phyloP scores from a whole-genome alignment of 2,329 filamentous ascomycete species.

The Keithomyces neogunnii region DNA sequence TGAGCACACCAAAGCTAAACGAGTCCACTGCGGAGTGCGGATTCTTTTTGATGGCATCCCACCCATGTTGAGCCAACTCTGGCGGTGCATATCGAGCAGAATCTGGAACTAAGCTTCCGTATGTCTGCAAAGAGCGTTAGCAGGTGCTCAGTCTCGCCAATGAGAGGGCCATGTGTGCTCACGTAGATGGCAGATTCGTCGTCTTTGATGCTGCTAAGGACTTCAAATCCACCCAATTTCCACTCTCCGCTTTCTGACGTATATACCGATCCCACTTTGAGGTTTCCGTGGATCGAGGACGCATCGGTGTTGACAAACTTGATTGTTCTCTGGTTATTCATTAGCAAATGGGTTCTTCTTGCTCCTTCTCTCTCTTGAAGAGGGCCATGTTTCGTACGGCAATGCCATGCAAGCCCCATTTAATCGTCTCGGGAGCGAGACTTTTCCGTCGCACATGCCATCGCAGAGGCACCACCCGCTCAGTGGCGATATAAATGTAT shows the following conservation, averaged over 20 bases:
- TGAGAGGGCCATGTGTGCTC: slow-evolving; percentile 6
- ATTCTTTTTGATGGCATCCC: slow-evolving; percentile 80
- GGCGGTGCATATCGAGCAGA: slow-evolving; percentile 77
- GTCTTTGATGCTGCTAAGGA: slow-evolving; percentile 90
- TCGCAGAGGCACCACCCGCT: slow-evolving; percentile 74
- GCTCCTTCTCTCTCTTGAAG: too few species aligned
- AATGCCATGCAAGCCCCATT: slow-evolving; percentile 88
- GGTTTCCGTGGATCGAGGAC: slow-evolving; percentile 78
- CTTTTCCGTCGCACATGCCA: slow-evolving; percentile 90
- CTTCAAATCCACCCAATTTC: slow-evolving; percentile 91
- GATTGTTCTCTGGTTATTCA: slow-evolving; percentile 59
- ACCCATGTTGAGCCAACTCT: slow-evolving; percentile 78
- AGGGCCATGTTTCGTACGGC: slow-evolving; percentile 47
- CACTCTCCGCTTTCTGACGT: slow-evolving; percentile 95
- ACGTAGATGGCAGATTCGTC: slow-evolving; percentile 90
- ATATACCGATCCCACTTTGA: slow-evolving; percentile 81
- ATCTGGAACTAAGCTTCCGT: slow-evolving; percentile 81
- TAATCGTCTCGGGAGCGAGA: slow-evolving; percentile 82
- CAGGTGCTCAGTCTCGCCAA: neutral
- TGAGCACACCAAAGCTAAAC: slow-evolving; percentile 74
- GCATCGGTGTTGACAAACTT: slow-evolving; percentile 97
- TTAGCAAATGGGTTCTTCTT: neutral
- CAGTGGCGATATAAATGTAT: slow-evolving; percentile 93
- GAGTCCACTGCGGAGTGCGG: slow-evolving; percentile 78
- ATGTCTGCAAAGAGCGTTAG: slow-evolving; percentile 46